A percentile compares a stretch with the other conserved stretches of the same genome.
Evolutionary conservation across 345 rosid genomes (phyloP).

Genomic region (Populus euphratica): DNA sequence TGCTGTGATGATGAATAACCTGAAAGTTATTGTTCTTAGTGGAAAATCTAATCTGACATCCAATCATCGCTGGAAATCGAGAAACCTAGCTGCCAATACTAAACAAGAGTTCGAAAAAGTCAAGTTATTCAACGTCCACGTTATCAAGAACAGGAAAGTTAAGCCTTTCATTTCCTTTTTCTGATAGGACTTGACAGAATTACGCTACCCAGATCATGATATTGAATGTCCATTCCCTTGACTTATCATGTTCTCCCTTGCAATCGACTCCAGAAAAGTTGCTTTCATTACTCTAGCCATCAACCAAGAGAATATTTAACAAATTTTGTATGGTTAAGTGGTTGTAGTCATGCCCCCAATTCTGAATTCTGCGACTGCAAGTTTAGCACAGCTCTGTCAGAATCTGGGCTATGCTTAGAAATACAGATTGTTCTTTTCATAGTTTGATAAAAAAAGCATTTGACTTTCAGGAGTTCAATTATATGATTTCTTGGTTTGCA

Average conservation of each 20-base stretch:
- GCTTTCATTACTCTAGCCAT: too few species aligned
- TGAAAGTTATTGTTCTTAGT: too few species aligned
- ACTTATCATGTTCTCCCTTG: conserved; percentile 8
- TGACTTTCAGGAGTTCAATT: too few species aligned
- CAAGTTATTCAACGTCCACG: background rate
- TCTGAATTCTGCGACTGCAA: conserved; percentile 8
- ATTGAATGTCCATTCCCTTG: background rate
- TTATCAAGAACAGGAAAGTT: background rate
- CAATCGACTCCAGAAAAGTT: background rate
- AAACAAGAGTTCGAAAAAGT: too few species aligned
- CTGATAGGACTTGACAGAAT: background rate
- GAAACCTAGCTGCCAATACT: too few species aligned
- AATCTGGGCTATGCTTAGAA: background rate
- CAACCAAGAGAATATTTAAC: background rate
- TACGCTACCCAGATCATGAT: conserved; percentile 7
- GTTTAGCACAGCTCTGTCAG: background rate
- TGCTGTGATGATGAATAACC: too few species aligned
- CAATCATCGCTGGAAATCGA: too few species aligned
- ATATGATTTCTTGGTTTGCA: too few species aligned
- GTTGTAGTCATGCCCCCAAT: conserved; percentile 1
- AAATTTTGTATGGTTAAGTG: conserved; percentile 2
- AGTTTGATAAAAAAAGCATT: too few species aligned
- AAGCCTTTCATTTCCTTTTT: background rate
- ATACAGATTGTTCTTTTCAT: background rate
- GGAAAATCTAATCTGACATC: too few species aligned